phyloP scores from a whole-genome alignment of 1,139 yeast genomes.

The Trichomonascaceae sp. region DNA sequence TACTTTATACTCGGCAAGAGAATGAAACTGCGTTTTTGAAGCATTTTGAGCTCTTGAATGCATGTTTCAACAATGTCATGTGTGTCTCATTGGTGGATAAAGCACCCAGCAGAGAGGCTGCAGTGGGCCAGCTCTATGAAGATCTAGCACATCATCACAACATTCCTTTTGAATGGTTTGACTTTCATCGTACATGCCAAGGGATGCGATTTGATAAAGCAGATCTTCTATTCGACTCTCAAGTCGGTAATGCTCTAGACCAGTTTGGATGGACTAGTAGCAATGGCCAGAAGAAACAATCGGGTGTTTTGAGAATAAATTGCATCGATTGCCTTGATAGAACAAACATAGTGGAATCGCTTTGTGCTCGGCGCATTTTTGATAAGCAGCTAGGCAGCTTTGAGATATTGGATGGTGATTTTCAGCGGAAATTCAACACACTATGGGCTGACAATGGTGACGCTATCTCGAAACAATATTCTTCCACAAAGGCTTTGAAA shows the following conservation, averaged over 20 bases:
- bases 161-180: constrained; percentile 38
- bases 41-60: constrained; percentile 31
- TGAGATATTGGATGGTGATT: constrained; percentile 12
- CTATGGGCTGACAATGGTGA: constrained; percentile 46
- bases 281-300: constrained; percentile 21
- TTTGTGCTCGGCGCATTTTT: constrained; percentile 29
- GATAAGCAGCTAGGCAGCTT: constrained; percentile 24
- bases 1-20: constrained; percentile 29
- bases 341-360: constrained; percentile 38
- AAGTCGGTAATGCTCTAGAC: constrained; percentile 19
- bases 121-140: constrained; percentile 33
- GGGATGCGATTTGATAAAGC: constrained; percentile 38
- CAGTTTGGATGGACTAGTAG: constrained; percentile 33
- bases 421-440: constrained; percentile 23
- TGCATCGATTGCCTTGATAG: constrained; percentile 41
- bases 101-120: constrained; percentile 31
- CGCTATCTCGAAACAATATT: constrained; percentile 39
- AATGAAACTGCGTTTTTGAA: constrained; percentile 25
- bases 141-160: constrained; percentile 23
- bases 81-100: constrained; percentile 37
- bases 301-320: constrained; percentile 37
- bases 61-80: constrained; percentile 28
- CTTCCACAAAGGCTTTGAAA: constrained; percentile 40
- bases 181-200: constrained; percentile 38
- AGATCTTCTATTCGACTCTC: constrained; percentile 26